These are phyloP conservation scores for Oenanthe javanica DNA, from an alignment of 140 eudicot species.

Conservation along the genomic window DNA sequence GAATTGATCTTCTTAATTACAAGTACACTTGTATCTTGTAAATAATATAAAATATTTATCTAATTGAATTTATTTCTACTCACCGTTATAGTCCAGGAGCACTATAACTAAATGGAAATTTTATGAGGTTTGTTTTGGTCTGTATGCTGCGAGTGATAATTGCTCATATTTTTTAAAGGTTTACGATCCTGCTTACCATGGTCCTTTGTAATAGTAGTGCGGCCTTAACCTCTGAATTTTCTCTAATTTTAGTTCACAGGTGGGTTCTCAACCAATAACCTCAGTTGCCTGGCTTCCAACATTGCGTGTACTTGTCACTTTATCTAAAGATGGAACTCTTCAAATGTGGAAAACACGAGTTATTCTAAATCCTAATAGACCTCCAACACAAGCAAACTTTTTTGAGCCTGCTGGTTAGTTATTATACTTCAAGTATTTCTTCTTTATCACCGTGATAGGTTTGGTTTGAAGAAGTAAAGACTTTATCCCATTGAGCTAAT, in stretches of 20 bases:
- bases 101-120: background rate
- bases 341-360: slow-evolving; percentile 97
- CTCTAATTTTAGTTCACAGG: slow-evolving; percentile 69
- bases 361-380: slow-evolving; percentile 55
- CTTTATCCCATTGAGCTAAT: background rate
- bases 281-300: slow-evolving; percentile 91
- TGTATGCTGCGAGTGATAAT: background rate
- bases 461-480: background rate
- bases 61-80: background rate
- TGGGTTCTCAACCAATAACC: slow-evolving; percentile 94
- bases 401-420: slow-evolving; percentile 95
- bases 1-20: background rate
- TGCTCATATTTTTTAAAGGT: background rate
- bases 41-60: background rate
- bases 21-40: background rate
- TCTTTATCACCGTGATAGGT: background rate
- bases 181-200: background rate
- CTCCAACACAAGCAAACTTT: slow-evolving; percentile 88
- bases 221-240: slow-evolving; percentile 2
- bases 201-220: background rate
- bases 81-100: background rate
- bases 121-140: background rate
- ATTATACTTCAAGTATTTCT: background rate
- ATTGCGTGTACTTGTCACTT: slow-evolving; percentile 74
- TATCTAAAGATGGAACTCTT: slow-evolving; percentile 88